Evolutionary conservation across 2,329 filamentous ascomycete genomes (phyloP).

Genomic region (Botrytis fragariae): DNA sequence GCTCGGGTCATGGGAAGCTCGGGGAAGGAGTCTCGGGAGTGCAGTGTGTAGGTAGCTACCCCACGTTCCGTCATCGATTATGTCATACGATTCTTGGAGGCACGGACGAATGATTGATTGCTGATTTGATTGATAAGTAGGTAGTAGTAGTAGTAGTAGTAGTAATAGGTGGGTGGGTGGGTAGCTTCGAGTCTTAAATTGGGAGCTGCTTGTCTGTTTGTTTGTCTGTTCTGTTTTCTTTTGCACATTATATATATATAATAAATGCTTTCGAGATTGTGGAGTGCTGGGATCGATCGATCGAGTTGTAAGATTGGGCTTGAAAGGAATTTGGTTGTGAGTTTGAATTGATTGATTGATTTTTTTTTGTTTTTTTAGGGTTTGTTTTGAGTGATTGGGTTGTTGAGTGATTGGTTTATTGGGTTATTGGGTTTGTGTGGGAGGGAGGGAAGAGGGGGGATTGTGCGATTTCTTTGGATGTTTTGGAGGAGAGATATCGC

Average conservation of each 20-base stretch:
- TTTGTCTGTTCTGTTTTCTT: not conserved
- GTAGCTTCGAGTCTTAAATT: not conserved
- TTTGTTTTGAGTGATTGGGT: too few species aligned
- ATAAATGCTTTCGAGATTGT: not conserved
- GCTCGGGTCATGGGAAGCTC: too few species aligned
- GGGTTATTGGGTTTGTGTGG: too few species aligned
- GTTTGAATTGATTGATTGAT: too few species aligned
- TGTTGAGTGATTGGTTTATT: too few species aligned
- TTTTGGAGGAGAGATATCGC: too few species aligned
- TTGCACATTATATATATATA: too few species aligned
- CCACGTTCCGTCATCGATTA: slow-evolving; percentile 11
- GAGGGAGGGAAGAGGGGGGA: too few species aligned
- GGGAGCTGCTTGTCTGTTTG: not conserved
- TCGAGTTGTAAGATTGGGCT: not conserved
- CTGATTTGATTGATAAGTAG: not conserved
- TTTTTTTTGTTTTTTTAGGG: too few species aligned
- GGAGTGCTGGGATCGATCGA: not conserved
- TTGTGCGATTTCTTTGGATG: not conserved
- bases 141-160: too few species aligned
- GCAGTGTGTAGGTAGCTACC: not conserved
- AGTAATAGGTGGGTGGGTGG: not conserved
- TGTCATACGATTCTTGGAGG: not conserved
- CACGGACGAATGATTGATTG: not conserved
- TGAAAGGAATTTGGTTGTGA: not conserved
- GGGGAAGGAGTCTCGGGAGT: too few species aligned